phyloP scores from a whole-genome alignment of 371 early-diverging fungal species.

The Phascolomyces articulosus region DNA sequence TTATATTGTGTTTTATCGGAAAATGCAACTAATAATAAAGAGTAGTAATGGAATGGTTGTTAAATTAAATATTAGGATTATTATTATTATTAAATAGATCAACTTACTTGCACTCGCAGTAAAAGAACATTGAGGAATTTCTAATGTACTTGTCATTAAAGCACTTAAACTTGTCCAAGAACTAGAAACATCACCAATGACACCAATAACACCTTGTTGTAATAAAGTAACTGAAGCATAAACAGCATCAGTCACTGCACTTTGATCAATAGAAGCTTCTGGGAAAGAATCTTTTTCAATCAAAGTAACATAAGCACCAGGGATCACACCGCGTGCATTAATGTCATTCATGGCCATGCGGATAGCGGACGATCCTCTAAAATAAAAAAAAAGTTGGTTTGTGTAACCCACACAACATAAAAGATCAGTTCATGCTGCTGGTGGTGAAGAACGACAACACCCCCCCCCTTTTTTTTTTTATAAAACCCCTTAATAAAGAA shows the following conservation, averaged over 20 bases:
- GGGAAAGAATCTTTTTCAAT: constrained; percentile 68
- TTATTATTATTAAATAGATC: not conserved
- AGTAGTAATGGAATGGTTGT: too few species aligned
- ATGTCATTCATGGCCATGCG: constrained; percentile 64
- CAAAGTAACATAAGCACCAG: constrained; percentile 59
- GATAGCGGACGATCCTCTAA: constrained; percentile 65
- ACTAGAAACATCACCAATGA: constrained; percentile 60
- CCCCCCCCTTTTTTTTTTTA: not conserved
- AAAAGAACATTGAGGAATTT: constrained; percentile 60
- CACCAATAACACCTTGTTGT: constrained; percentile 57
- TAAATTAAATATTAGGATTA: too few species aligned
- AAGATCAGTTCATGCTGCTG: not conserved
- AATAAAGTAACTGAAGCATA: constrained; percentile 61
- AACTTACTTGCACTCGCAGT: constrained; percentile 47
- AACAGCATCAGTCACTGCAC: constrained; percentile 56
- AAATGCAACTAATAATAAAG: constrained; percentile 35
- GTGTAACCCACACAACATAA: constrained; percentile 7
- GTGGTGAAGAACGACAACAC: not conserved
- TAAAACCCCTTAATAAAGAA: not conserved
- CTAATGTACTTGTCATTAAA: constrained; percentile 54
- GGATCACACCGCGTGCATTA: constrained; percentile 53
- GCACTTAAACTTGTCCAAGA: constrained; percentile 58
- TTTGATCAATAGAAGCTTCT: constrained; percentile 44
- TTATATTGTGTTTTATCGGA: constrained; percentile 46
- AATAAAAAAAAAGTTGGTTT: constrained; percentile 1